Evolutionary conservation across 805 yeast species (phyloP), one percentile per base, ranked within the genome.

Genomic region (Saturnispora gosingensis): DNA sequence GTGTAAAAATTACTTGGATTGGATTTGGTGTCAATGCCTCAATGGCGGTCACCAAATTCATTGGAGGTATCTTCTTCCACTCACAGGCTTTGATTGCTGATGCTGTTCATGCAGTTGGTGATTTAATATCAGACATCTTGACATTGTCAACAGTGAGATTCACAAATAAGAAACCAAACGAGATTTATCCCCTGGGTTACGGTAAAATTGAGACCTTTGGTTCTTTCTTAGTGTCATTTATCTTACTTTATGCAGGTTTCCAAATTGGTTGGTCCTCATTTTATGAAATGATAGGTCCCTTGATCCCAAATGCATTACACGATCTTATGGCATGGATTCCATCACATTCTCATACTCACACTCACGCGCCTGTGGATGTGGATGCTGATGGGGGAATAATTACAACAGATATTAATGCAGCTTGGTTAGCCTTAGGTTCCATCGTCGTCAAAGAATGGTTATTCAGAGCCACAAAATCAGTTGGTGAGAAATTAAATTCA

Each of bases 181-280:
- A 68, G 4, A 59, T 65, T 22, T 93, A 80, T 62, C 98, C 99
- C 2, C 71, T 82, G 47, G 99, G 98, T 1, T 88, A 82, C 64
- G 99, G 98, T 55, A 89, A 91, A 61, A 76, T 93, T 45, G 99
- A 93, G 69, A 84, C 97, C 2, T 74, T 90, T 32, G 98, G 99
- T 2, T 85, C 98, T 0, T 70, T 91, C 34, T 83, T 90, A 13
- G 99, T 93, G 4, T 84, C 95, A 28, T 78, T 85, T 0, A 82
- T 91, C 49, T 74, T 93, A 52, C 70, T 93, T 4, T 75, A 84
- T 65, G 98, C 98, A 4, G 98, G 98, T 45, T 63, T 86, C 22
- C 84, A 90, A 32, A 93, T 93, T 46, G 98, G 95, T 40, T 88
- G 89, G 89, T 74, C 85, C 42, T 86, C 96, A 0, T 62, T 88